Base-by-base conservation (phyloP, 192 early-diverging fungal species). In the Coemansia sp. region DNA sequence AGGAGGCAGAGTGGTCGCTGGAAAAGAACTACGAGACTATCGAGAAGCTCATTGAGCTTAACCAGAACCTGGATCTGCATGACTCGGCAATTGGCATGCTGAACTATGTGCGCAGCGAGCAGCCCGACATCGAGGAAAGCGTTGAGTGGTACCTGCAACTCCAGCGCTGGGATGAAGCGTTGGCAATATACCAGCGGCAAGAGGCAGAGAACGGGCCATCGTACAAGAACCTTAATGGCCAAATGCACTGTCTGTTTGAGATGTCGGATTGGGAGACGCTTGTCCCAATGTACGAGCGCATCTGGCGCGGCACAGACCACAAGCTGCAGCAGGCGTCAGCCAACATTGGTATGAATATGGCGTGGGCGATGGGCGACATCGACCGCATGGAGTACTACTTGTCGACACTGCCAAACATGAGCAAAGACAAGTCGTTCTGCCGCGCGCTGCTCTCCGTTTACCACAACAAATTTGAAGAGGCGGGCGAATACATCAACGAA, bases 61-160 rank as follows among this genome's bases (percentile, higher is more conserved):
- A 98, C 79, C 93, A 95, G 74, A 87, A 93, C 45, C 84, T 99
- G 4, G 94, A 99, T 68, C 92, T 94, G 68, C 92, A 95, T 12
- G 97, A 99, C 76, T 95, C 96, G 15, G 96, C 97, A 1, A 89
- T 94, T 29, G 97, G 97, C 57, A 95, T 98, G 67, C 78, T 98
- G 43, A 93, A 89, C 7, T 89, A 91, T 77, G 96, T 94, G 7
- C 91, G 93, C 72, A 81, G 93, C 46, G 82, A 84, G 59, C 67
- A 81, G 53, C 88, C 86, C 34, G 87, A 95, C 40, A 86, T 96
- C 30, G 90, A 93, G 69, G 84, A 95, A 45, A 90, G 91, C 64
- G 94, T 93, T 42, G 84, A 91, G 8, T 98, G 96, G 97, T 94
- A 93, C 68, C 90, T 94, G 64, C 95, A 95, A 37, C 74, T 99